Conservation (phyloP, 129 eudicot genomes). For the Rutidosis leptorrhynchoides region DNA sequence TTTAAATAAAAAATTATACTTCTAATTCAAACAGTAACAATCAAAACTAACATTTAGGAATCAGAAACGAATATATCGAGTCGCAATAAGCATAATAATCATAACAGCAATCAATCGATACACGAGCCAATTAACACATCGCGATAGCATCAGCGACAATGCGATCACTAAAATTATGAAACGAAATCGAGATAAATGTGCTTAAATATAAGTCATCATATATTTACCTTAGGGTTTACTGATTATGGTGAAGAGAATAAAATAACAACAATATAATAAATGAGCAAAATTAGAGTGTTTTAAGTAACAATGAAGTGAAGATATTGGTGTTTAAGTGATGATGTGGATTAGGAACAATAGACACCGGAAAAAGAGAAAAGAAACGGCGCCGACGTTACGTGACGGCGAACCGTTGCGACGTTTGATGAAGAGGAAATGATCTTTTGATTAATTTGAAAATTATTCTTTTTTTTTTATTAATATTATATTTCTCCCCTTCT, state of each 20-base stretch:
- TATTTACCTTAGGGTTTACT: constrained; percentile 15
- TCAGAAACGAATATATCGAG: not conserved
- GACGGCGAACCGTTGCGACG: constrained; percentile 73
- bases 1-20: constrained; percentile 8
- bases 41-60: constrained; percentile 8
- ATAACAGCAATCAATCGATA: constrained; percentile 1
- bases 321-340: not conserved
- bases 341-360: constrained; percentile 1
- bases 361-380: constrained; percentile 11
- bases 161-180: not conserved
- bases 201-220: not conserved
- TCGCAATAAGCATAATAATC: constrained; percentile 13
- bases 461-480: not conserved
- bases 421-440: constrained; percentile 38
- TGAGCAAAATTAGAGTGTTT: not conserved
- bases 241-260: constrained; percentile 10
- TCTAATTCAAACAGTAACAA: not conserved
- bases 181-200: not conserved
- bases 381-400: constrained; percentile 43
- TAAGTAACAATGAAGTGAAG: constrained; percentile 1
- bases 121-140: not conserved
- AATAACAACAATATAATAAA: not conserved
- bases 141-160: constrained; percentile 3
- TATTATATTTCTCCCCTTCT: constrained; percentile 21
- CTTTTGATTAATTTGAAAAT: constrained; percentile 31